These are phyloP conservation scores for Cinnamomum micranthum DNA, from an alignment of 164 flowering plant species.

Conservation along the genomic window DNA sequence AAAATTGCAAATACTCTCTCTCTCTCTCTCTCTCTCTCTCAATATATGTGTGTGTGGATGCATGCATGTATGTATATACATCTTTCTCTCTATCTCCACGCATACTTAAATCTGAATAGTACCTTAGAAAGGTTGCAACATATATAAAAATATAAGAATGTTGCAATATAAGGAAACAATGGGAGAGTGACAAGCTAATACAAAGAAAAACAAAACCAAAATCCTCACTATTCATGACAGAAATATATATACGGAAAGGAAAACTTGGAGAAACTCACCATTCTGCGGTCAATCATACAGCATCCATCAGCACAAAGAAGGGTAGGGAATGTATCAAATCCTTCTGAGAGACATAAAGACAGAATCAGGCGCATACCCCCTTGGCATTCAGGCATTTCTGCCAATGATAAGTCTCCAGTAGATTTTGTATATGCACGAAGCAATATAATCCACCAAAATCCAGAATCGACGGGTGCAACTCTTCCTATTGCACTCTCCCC, in stretches of 20 bases:
- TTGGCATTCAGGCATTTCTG: constrained; percentile 73
- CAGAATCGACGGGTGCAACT: constrained; percentile 93
- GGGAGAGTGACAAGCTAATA: neutral
- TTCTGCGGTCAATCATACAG: constrained; percentile 83
- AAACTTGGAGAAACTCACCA: constrained; percentile 57
- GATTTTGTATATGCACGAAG: constrained; percentile 82
- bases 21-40: too few species aligned
- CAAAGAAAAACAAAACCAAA: neutral
- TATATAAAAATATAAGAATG: too few species aligned
- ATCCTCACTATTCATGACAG: neutral
- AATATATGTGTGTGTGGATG: too few species aligned
- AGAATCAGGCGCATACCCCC: constrained; percentile 74
- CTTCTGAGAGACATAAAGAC: constrained; percentile 77
- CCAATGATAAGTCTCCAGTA: constrained; percentile 64
- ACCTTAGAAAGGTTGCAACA: too few species aligned
- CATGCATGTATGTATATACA: too few species aligned
- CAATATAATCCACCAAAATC: constrained; percentile 87
- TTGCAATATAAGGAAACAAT: too few species aligned
- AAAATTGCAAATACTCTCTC: too few species aligned
- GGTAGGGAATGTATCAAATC: constrained; percentile 89
- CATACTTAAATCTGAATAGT: too few species aligned
- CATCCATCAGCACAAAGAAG: constrained; percentile 88
- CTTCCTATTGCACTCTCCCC: constrained; percentile 91
- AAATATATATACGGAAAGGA: too few species aligned
- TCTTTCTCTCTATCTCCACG: too few species aligned